These are phyloP conservation scores for Amanita rubescens DNA, from an alignment of 768 basidiomycete species.

Conservation along the genomic window DNA sequence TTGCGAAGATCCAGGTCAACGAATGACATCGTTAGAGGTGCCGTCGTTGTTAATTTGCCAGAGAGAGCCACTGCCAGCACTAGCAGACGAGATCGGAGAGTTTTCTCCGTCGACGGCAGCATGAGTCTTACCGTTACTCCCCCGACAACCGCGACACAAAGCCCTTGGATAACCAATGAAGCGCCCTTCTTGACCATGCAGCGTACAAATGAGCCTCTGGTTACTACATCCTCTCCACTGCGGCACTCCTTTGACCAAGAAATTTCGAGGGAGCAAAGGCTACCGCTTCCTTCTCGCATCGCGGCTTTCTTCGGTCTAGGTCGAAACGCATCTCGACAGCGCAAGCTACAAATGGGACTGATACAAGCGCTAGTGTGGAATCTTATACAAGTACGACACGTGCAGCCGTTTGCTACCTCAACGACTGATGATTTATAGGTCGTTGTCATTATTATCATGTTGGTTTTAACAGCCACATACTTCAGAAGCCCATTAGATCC, in stretches of 20 bases:
- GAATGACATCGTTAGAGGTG: slow-evolving; percentile 30
- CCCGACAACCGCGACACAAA: neutral
- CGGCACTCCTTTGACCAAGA: neutral
- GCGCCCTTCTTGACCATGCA: neutral
- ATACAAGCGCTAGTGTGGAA: slow-evolving; percentile 38
- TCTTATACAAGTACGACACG: slow-evolving; percentile 37
- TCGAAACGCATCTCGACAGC: slow-evolving; percentile 35
- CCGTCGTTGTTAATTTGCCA: slow-evolving; percentile 13
- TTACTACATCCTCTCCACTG: neutral
- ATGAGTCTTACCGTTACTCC: slow-evolving; percentile 1
- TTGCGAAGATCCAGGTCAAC: slow-evolving; percentile 32
- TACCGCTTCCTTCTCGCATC: neutral
- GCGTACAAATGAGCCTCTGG: neutral
- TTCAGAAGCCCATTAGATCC: slow-evolving; percentile 33
- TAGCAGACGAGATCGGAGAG: slow-evolving; percentile 3
- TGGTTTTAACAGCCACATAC: slow-evolving; percentile 32
- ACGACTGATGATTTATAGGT: slow-evolving; percentile 28
- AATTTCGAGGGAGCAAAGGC: neutral
- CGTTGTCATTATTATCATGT: slow-evolving; percentile 39
- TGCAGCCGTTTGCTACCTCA: neutral
- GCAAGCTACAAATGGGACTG: slow-evolving; percentile 42
- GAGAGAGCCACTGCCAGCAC: neutral
- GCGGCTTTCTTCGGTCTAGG: slow-evolving; percentile 45
- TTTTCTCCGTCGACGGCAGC: slow-evolving; percentile 4
- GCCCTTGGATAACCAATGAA: neutral